phyloP scores from a whole-genome alignment of 192 early-diverging fungal species.

The Gigaspora rosea region DNA sequence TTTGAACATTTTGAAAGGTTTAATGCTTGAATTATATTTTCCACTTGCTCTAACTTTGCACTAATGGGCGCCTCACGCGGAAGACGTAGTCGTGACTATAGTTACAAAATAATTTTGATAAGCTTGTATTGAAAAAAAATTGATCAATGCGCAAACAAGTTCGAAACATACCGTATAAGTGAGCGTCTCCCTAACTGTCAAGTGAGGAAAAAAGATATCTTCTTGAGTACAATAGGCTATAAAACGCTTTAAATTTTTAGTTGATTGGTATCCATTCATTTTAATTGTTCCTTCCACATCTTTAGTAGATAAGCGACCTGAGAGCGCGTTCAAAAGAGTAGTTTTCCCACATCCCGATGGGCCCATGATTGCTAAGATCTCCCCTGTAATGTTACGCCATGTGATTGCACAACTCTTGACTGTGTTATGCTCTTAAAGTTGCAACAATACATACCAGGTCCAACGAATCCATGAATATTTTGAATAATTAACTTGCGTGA shows the following conservation, averaged over 20 bases:
- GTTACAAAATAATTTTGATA: background rate
- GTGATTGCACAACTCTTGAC: background rate
- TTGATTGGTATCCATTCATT: slow-evolving; percentile 4
- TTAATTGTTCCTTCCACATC: slow-evolving; percentile 36
- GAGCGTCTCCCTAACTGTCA: slow-evolving; percentile 81
- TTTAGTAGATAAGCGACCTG: slow-evolving; percentile 51
- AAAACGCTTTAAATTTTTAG: slow-evolving; percentile 50
- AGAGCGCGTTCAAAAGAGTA: slow-evolving; percentile 63
- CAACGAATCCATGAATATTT: slow-evolving; percentile 26
- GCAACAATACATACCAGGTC: slow-evolving; percentile 7
- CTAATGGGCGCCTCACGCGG: slow-evolving; percentile 44
- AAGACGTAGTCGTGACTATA: slow-evolving; percentile 40
- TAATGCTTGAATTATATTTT: slow-evolving; percentile 61
- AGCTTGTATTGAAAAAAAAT: slow-evolving; percentile 18
- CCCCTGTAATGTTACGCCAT: background rate
- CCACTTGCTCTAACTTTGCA: slow-evolving; percentile 47
- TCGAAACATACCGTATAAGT: slow-evolving; percentile 51
- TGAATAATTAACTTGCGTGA: background rate
- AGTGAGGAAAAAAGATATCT: slow-evolving; percentile 52
- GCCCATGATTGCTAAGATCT: slow-evolving; percentile 65
- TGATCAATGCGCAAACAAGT: slow-evolving; percentile 37
- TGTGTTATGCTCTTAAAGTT: too few relatives aligned
- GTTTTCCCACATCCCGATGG: slow-evolving; percentile 62
- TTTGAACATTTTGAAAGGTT: slow-evolving; percentile 65
- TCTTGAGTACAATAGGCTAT: slow-evolving; percentile 61